Percentiles rank a stretch among this genome's conserved stretches.
Conservation (phyloP, 2,329 filamentous ascomycete species). For the Pseudogymnoascus sp. region DNA sequence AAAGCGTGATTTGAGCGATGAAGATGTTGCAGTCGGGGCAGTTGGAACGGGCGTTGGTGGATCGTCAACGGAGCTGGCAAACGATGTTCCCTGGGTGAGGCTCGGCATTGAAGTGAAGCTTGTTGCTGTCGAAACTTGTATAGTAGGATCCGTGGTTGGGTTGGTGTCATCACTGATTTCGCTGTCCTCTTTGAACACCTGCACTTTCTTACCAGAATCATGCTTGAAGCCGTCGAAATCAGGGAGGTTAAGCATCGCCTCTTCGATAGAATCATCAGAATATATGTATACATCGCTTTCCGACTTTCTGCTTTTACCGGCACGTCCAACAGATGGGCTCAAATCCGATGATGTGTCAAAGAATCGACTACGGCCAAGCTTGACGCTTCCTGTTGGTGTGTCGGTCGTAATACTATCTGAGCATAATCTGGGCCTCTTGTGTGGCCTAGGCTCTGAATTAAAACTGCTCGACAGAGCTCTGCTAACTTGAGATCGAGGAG, state of each 20-base stretch:
- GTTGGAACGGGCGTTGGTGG: conserved; percentile 19
- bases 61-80: conserved; percentile 19
- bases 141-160: neutral
- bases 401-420: conserved; percentile 35
- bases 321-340: conserved; percentile 34
- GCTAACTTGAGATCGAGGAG: conserved; percentile 31
- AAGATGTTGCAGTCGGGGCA: neutral
- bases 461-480: conserved; percentile 33
- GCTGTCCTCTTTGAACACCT: neutral
- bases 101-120: conserved; percentile 15
- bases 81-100: conserved; percentile 20
- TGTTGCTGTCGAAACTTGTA: neutral
- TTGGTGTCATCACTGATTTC: neutral
- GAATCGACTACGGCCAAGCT: conserved; percentile 39
- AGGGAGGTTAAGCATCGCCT: conserved; percentile 39
- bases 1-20: neutral
- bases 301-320: conserved; percentile 30
- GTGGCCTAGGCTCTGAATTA: conserved; percentile 37
- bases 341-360: conserved; percentile 33
- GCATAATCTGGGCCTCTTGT: conserved; percentile 44
- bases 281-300: conserved; percentile 41
- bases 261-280: conserved; percentile 45
- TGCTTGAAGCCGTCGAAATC: conserved; percentile 26
- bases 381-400: conserved; percentile 24
- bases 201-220: conserved; percentile 9